A percentile compares a stretch with the other conserved stretches of the same genome.
These are phyloP conservation scores for Vigna radiata DNA, from an alignment of 306 rosid species.

Conservation along the genomic window DNA sequence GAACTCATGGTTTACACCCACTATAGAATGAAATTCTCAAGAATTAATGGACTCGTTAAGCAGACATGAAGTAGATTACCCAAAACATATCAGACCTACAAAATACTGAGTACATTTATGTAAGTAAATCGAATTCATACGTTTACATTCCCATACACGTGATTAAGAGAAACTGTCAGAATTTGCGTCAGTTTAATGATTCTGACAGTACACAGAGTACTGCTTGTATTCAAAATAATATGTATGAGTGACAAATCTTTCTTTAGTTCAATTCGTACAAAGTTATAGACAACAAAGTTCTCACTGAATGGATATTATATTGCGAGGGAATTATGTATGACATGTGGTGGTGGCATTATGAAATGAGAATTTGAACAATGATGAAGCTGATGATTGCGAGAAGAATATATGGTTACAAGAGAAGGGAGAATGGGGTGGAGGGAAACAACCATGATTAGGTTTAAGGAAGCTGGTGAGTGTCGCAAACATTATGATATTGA, in stretches of 20 bases:
- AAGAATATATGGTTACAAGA: not conserved
- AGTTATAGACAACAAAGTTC: too few species aligned
- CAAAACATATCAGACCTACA: not conserved
- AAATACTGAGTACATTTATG: not conserved
- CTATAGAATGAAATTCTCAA: not conserved
- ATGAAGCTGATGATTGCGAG: slow-evolving; percentile 1
- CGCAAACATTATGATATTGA: slow-evolving; percentile 15
- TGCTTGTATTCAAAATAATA: not conserved
- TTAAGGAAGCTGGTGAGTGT: not conserved
- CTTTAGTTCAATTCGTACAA: too few species aligned
- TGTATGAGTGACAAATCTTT: too few species aligned
- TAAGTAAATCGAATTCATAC: slow-evolving; percentile 5
- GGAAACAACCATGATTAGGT: not conserved
- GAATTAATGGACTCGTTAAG: not conserved
- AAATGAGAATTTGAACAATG: slow-evolving; percentile 19
- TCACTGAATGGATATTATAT: not conserved
- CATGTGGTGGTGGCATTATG: slow-evolving; percentile 3
- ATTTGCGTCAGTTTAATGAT: slow-evolving; percentile 8
- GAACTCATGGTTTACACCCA: not conserved
- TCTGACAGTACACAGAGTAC: not conserved
- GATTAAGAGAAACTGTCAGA: not conserved
- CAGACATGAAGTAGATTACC: not conserved
- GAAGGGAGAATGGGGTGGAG: slow-evolving; percentile 18
- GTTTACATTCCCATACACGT: slow-evolving; percentile 18
- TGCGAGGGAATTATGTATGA: slow-evolving; percentile 4